Base-by-base conservation (phyloP, 371 early-diverging fungal species). In the Lichtheimia corymbifera region DNA sequence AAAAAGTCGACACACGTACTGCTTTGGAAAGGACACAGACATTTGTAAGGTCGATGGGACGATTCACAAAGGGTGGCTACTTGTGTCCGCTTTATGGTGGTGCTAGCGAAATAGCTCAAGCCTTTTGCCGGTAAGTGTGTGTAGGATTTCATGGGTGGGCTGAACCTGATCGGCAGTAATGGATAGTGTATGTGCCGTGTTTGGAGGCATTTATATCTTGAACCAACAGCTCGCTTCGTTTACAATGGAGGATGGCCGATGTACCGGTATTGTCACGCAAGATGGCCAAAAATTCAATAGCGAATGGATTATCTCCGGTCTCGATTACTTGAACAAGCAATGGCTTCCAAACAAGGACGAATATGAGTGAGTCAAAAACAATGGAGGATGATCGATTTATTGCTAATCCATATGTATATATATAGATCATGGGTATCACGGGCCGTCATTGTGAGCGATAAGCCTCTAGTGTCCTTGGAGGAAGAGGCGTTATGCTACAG, bases 21-120 rank as follows among this genome's bases (percentile, higher is more conserved):
- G 96, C 95, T 0, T 73, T 94, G 17, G 74, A 70, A 27, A 73
- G 77, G 0, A 87, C 91, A 13, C 85, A 85, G 28, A 69, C 69
- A 18, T 94, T 93, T 65, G 74, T 94, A n/a, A 70, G 66, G 42
- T 91, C 97, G 0, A 78, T 97, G 54, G 98, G 98, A 12, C 83
- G 94, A 7, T 97, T 87, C 70, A 95, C 94, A 15, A 85, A 83
- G 53, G 91, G 93, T 47, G 90, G 91, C 2, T 94, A 91, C 60
- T 71, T 97, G 27, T 84, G 87, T 53, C 86, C 92, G 2, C 69
- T 94, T 35, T 96, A 97, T 77, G 98, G 98, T 12, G 90, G 92
- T 17, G 92, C 90, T 12, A 91, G 93, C 42, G 97, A 97, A 73
- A 82, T 95, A 14, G 83, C 91, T 0, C 98, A 97, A 73, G 90